These are phyloP conservation scores for Dichomitus squalens DNA, from an alignment of 1,284 basidiomycete species.

Conservation along the genomic window DNA sequence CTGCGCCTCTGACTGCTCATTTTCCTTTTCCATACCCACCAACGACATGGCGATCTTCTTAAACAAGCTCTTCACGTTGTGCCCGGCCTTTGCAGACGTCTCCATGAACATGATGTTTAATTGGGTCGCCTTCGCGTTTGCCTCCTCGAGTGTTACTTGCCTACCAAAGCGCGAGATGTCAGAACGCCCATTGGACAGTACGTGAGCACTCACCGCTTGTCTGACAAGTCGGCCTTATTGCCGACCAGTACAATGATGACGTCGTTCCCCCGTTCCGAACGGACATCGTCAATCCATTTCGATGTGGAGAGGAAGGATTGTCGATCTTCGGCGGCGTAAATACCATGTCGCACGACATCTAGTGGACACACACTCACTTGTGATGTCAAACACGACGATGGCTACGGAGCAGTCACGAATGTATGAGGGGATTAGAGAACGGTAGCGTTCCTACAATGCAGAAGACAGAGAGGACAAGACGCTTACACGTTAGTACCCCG, in stretches of 20 bases:
- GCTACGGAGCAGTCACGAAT: constrained; percentile 98
- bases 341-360: neutral
- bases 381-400: constrained; percentile 98
- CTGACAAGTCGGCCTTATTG: constrained; percentile 97
- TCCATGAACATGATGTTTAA: constrained; percentile 99
- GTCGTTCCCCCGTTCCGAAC: constrained; percentile 96
- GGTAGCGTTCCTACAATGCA: constrained; percentile 83
- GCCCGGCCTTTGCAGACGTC: constrained; percentile 98
- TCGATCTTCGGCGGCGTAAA: constrained; percentile 62
- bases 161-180: constrained; percentile 42
- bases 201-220: constrained; percentile 73
- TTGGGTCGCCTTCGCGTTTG: constrained; percentile 91
- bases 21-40: constrained; percentile 92
- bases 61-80: constrained; percentile 99
- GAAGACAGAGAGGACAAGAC: neutral
- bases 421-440: constrained; percentile 98
- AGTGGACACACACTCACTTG: constrained; percentile 66
- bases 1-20: constrained; percentile 59
- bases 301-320: constrained; percentile 96
- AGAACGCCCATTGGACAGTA: neutral
- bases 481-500: neutral
- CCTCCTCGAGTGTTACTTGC: constrained; percentile 99
- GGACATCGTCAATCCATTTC: constrained; percentile 99
- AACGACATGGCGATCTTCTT: constrained; percentile 99
- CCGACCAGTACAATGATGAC: constrained; percentile 99